Conservation (phyloP, 306 rosid species). For the Cucumis hystrix region DNA sequence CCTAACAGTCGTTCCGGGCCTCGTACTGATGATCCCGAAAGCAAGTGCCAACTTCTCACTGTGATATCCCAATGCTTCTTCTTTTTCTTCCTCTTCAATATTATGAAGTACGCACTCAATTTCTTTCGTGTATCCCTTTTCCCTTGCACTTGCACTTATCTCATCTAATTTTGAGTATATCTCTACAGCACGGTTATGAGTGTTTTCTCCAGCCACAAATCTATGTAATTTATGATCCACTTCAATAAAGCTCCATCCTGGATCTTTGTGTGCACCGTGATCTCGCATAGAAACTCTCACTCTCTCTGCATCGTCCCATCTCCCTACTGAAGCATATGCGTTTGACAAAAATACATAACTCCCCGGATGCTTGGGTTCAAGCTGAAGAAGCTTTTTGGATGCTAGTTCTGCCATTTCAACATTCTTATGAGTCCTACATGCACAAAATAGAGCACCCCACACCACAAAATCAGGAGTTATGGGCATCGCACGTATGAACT, state of each 20-base stretch:
- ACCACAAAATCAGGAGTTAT: slow-evolving; percentile 9
- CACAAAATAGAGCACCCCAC: slow-evolving; percentile 17
- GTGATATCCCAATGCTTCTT: slow-evolving; percentile 13
- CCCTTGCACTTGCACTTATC: background rate
- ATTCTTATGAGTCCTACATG: slow-evolving; percentile 14
- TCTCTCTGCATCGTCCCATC: slow-evolving; percentile 18
- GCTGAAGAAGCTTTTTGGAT: slow-evolving; percentile 10
- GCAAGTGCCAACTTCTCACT: slow-evolving; percentile 16
- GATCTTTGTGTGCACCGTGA: slow-evolving; percentile 5
- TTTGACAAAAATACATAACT: slow-evolving; percentile 10
- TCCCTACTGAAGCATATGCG: slow-evolving; percentile 13
- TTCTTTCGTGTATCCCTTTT: slow-evolving; percentile 1
- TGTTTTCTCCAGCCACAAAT: slow-evolving; percentile 9
- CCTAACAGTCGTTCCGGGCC: background rate
- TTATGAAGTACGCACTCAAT: slow-evolving; percentile 10
- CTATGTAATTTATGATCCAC: slow-evolving; percentile 9
- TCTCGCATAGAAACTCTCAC: slow-evolving; percentile 2
- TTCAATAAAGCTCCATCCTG: slow-evolving; percentile 15
- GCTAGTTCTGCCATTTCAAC: slow-evolving; percentile 14
- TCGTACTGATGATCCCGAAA: slow-evolving; percentile 4
- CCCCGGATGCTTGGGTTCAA: slow-evolving; percentile 14
- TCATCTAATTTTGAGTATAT: slow-evolving; percentile 2
- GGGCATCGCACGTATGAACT: slow-evolving; percentile 6
- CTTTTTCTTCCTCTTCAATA: slow-evolving; percentile 15
- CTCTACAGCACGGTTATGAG: slow-evolving; percentile 6